Evolutionary conservation across 2,329 filamentous ascomycete species (phyloP), one percentile per base, ranked within the genome.

Genomic region (Fusarium sp.): DNA sequence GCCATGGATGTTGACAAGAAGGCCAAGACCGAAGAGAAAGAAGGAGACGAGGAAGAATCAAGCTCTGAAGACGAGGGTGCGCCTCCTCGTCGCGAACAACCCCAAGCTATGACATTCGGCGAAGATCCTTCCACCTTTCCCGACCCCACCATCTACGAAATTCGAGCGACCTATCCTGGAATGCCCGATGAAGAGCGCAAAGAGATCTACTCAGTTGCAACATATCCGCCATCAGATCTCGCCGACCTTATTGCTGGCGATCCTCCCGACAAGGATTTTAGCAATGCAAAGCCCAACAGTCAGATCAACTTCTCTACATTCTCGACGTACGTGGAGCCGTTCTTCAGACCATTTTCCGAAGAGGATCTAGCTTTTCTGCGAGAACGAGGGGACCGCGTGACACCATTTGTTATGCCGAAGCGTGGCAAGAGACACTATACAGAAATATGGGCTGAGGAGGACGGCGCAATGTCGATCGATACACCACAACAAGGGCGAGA

Each of bases 271-370:
- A 94, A 94, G 80, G 96, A 99, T 83, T 98, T 98, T 78, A 98
- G 94, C 79, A 97, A 90, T 79, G 92, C 94, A 38, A 99, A 98
- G 80, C 94, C 95, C 10, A 91, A 92, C 25, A 97, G 95, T 77
- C 96, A 99, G 84, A 96, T 98, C 80, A 95, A 93, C 80, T 96
- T 96, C 73, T 92, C 90, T 63, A 97, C 95, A 4, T 99, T 99
- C 81, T 92, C 93, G n/a, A 91, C 93, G 10, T 97, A 96, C 79
- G 89, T 97, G 60, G 96, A 99, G 72, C 94, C 95, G 0, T 98
- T 93, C 83, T 96, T 98, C 73, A 90, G 95, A 10, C 91, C 93
- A 0, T 92, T 97, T 75, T 93, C 92, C 1, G 96, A 99, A 79
- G 96, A 99, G 79, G 96, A 99, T 79, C 88, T 98, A 49, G 94